phyloP scores from a whole-genome alignment of 2,329 filamentous ascomycete species.

The Xylariales sp. region DNA sequence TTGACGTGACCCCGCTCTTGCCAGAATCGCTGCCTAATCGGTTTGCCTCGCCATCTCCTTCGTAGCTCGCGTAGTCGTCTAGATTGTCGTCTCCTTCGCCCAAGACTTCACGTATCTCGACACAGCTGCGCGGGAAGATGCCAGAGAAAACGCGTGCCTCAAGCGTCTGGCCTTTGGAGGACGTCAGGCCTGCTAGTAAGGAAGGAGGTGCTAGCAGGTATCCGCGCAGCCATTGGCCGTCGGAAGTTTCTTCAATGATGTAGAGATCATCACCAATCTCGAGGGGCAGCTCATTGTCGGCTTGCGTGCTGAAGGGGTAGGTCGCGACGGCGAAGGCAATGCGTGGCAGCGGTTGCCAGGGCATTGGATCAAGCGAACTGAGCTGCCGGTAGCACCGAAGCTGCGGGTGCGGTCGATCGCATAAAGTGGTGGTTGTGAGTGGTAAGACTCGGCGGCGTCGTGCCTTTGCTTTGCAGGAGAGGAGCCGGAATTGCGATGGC shows the following conservation, averaged over 20 bases:
- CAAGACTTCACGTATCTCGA: conserved; percentile 89
- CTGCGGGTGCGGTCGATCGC: conserved; percentile 27
- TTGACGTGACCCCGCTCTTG: conserved; percentile 46
- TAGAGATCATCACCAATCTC: conserved; percentile 98
- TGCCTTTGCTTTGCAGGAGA: neutral
- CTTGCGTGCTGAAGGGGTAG: conserved; percentile 84
- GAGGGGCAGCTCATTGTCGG: conserved; percentile 86
- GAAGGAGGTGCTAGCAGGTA: conserved; percentile 94
- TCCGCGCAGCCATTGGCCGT: conserved; percentile 89
- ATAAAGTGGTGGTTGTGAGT: conserved; percentile 19
- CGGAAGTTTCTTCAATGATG: conserved; percentile 93
- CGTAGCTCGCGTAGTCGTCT: conserved; percentile 34
- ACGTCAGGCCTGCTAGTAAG: conserved; percentile 84
- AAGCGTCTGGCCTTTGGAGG: conserved; percentile 84
- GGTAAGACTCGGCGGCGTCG: neutral
- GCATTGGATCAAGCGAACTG: conserved; percentile 53
- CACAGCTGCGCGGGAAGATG: conserved; percentile 91
- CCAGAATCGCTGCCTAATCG: conserved; percentile 43
- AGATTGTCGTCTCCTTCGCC: conserved; percentile 60
- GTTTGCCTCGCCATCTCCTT: conserved; percentile 26
- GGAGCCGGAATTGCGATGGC: no score
- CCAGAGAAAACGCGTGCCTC: conserved; percentile 98
- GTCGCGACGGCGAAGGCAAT: conserved; percentile 98
- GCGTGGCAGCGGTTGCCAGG: conserved; percentile 93
- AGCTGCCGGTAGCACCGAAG: conserved; percentile 23